A percentile compares a stretch with the other conserved stretches of the same genome.
Conservation (phyloP, 2,329 filamentous ascomycete genomes). For the Exophiala oligosperma region DNA sequence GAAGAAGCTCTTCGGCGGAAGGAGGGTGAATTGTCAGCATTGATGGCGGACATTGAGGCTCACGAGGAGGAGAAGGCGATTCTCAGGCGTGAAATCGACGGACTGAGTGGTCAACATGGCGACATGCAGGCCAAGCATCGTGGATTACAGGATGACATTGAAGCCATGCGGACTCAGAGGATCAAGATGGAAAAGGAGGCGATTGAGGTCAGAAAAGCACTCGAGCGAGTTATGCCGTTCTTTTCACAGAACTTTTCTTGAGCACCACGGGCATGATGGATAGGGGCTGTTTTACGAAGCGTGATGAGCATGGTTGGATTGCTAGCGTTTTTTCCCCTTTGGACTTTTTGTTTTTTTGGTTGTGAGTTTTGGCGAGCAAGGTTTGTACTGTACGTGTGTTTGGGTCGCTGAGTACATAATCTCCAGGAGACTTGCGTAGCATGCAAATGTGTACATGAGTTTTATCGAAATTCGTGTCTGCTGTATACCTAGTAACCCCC, state of each 20-base stretch:
- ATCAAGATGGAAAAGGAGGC: constrained; percentile 83
- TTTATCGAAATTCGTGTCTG: too few relatives aligned
- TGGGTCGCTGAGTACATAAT: too few relatives aligned
- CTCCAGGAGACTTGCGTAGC: too few relatives aligned
- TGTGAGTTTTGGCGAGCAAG: too few relatives aligned
- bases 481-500: too few relatives aligned
- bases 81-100: constrained; percentile 76
- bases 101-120: constrained; percentile 73
- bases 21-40: constrained; percentile 84
- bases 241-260: constrained; percentile 28
- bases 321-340: too few relatives aligned
- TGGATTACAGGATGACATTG: constrained; percentile 83
- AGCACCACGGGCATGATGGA: background rate
- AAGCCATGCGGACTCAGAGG: constrained; percentile 82
- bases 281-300: background rate
- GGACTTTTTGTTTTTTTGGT: too few relatives aligned
- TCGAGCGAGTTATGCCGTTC: constrained; percentile 78
- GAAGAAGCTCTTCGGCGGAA: constrained; percentile 92
- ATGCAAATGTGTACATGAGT: too few relatives aligned
- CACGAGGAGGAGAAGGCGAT: constrained; percentile 76
- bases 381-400: too few relatives aligned
- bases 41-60: constrained; percentile 81
- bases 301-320: too few relatives aligned
- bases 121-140: constrained; percentile 73
- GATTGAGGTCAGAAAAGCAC: constrained; percentile 78